A percentile compares a stretch with the other conserved stretches of the same genome.
phyloP scores from a whole-genome alignment of 495 filamentous ascomycete species.

The Neurospora sp. region DNA sequence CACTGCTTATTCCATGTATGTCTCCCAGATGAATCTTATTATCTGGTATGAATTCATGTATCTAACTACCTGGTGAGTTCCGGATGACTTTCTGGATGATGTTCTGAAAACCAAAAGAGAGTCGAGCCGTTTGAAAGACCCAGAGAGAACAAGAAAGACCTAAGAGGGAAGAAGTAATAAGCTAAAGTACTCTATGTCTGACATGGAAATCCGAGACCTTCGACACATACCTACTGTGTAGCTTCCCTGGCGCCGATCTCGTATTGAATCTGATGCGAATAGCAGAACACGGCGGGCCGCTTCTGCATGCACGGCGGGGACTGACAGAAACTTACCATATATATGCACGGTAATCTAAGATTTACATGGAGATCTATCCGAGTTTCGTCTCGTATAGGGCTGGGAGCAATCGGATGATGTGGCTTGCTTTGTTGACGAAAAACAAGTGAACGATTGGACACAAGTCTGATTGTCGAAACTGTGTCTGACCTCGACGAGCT shows the following conservation, averaged over 20 bases:
- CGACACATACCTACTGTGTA: neutral
- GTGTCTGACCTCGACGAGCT: neutral
- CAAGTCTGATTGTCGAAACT: neutral
- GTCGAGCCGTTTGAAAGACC: neutral
- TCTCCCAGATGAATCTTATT: neutral
- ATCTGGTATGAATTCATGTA: neutral
- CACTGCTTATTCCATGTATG: neutral
- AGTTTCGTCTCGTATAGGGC: neutral
- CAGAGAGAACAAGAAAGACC: neutral
- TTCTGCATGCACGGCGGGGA: neutral
- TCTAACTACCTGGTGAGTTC: neutral
- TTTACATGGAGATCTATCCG: neutral
- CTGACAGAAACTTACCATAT: neutral
- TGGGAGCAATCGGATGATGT: neutral
- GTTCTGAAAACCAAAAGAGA: neutral
- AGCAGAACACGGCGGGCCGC: neutral
- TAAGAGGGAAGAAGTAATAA: neutral
- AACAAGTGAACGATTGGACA: neutral
- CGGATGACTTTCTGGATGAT: neutral
- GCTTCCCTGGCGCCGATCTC: neutral
- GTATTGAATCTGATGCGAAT: neutral
- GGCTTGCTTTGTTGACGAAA: neutral
- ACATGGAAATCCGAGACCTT: neutral
- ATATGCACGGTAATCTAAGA: neutral
- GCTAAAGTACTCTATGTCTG: neutral